phyloP scores from a whole-genome alignment of 2,329 filamentous ascomycete species.

The Xylariaceae sp. region DNA sequence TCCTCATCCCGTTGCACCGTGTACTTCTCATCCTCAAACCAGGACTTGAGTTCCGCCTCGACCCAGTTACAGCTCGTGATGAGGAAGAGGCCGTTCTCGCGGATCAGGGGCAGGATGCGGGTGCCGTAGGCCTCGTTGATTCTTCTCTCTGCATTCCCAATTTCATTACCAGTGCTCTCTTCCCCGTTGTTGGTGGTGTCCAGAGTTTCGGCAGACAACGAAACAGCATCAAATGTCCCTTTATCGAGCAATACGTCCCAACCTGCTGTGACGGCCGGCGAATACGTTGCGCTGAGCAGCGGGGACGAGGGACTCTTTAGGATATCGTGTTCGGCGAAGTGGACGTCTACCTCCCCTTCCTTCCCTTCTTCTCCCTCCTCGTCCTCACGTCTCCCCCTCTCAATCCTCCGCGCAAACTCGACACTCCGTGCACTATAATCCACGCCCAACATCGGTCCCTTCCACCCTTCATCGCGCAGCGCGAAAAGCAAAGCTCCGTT shows the following conservation, averaged over 20 bases:
- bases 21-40: slow-evolving; percentile 57
- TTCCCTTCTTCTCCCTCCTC: slow-evolving; percentile 14
- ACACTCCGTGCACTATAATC: slow-evolving; percentile 80
- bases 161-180: background rate
- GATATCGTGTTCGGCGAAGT: slow-evolving; percentile 59
- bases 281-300: slow-evolving; percentile 28
- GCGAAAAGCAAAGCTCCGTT: slow-evolving; percentile 89
- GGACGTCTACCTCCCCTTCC: slow-evolving; percentile 26
- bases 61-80: slow-evolving; percentile 99
- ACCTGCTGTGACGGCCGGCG: slow-evolving; percentile 36
- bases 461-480: slow-evolving; percentile 62
- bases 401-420: slow-evolving; percentile 64
- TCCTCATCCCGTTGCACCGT: slow-evolving; percentile 9
- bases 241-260: slow-evolving; percentile 97
- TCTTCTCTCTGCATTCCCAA: slow-evolving; percentile 23
- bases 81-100: slow-evolving; percentile 65
- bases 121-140: slow-evolving; percentile 71
- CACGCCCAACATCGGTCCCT: slow-evolving; percentile 70
- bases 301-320: slow-evolving; percentile 37
- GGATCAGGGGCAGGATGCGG: slow-evolving; percentile 63
- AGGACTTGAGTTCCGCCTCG: slow-evolving; percentile 72
- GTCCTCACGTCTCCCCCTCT: slow-evolving; percentile 29
- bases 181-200: slow-evolving; percentile 28
- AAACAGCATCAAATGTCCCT: slow-evolving; percentile 94
- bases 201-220: slow-evolving; percentile 54